Conservation (phyloP, 1,139 yeast genomes). For the Candida sp. region DNA sequence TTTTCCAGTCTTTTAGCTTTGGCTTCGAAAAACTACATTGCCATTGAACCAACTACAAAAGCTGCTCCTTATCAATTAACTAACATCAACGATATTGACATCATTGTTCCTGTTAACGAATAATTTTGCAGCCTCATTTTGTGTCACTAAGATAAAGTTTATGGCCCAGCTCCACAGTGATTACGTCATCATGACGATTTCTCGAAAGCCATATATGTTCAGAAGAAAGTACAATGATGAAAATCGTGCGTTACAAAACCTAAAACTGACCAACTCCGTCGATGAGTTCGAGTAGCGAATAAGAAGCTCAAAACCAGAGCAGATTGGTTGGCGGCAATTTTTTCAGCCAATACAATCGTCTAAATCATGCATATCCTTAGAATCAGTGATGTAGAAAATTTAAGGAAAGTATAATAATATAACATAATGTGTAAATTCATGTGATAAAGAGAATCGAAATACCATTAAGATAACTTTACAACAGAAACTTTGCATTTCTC, state of each 20-base stretch:
- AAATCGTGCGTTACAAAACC: neutral
- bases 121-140: neutral
- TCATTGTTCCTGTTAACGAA: slow-evolving; percentile 1
- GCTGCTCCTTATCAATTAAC: neutral
- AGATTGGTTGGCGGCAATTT: no score
- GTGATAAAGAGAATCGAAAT: neutral
- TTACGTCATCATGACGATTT: neutral
- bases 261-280: neutral
- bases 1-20: slow-evolving; percentile 37
- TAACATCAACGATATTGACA: neutral
- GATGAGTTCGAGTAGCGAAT: neutral
- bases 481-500: neutral
- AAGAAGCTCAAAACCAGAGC: no score
- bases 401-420: neutral
- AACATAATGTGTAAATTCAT: neutral
- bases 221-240: neutral
- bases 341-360: no score
- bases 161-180: neutral
- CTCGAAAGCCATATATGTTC: neutral
- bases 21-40: slow-evolving; percentile 17
- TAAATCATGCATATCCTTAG: no score
- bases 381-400: no score
- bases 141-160: neutral
- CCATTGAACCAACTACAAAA: neutral
- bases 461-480: no score